Evolutionary conservation across 192 early-diverging fungal genomes (phyloP).

Genomic region (Thamnidium elegans): DNA sequence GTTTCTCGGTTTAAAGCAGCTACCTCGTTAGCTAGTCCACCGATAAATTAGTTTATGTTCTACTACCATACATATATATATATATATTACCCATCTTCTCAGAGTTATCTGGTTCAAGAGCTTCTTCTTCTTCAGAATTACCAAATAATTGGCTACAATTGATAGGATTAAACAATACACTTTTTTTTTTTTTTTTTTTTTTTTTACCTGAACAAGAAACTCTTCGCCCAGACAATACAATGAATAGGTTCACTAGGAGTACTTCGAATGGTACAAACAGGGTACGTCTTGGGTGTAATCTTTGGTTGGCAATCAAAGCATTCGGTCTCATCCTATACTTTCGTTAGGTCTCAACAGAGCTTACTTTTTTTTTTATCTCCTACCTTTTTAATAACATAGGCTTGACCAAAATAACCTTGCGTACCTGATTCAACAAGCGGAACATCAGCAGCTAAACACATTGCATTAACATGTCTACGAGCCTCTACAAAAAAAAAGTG

Average conservation of each 20-base stretch:
- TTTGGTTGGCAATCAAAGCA: constrained; percentile 96
- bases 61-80: neutral
- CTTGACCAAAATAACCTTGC: constrained; percentile 91
- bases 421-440: constrained; percentile 97
- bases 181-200: neutral
- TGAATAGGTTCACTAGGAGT: constrained; percentile 95
- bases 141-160: constrained; percentile 72
- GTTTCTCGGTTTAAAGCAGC: constrained; percentile 71
- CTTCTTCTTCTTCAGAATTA: constrained; percentile 52
- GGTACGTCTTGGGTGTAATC: constrained; percentile 80
- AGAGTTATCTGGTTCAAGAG: constrained; percentile 27
- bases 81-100: constrained; percentile 51
- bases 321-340: constrained; percentile 55
- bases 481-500: constrained; percentile 59
- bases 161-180: neutral
- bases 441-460: constrained; percentile 89
- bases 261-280: constrained; percentile 96
- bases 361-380: neutral
- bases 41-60: neutral
- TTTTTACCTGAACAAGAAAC: constrained; percentile 82
- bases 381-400: constrained; percentile 79
- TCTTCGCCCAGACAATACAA: constrained; percentile 99
- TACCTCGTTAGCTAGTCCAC: constrained; percentile 66
- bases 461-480: constrained; percentile 88
- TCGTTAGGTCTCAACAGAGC: neutral